Base-by-base conservation (phyloP, 2,329 filamentous ascomycete genomes). In the Calonectria multiphialidica region DNA sequence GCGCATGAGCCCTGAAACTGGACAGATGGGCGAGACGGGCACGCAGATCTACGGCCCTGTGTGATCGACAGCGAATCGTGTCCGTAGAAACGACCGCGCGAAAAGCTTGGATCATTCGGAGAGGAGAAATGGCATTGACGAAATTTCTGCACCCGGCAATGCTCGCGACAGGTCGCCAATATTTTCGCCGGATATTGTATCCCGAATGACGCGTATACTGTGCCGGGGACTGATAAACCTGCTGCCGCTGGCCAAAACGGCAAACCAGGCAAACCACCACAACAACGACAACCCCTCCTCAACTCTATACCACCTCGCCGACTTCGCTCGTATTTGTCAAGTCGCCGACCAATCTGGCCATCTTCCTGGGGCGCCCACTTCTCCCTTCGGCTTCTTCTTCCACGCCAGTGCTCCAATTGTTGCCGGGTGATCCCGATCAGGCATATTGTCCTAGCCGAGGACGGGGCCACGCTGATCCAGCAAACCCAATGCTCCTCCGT, bases 151-250 rank as follows among this genome's bases (percentile, higher is more conserved):
- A 16, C 23, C n/a, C 35, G 35, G 50, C 40, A 66, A 37, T 40
- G 16, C 25, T 59, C 55, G 40, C 45, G 50, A 47, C 53, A 28
- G 33, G 13, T 37, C 45, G 18, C 6, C 15, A 44, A 23, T 16
- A 35, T 23, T 21, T 21, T 57, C 30, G 21, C 49, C 37, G 37
- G 49, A 35, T 42, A 25, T 37, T 23, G 37, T 57, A 44, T 59
- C 33, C 65, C 50, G 65, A 57, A 49, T 59, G 50, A 47, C 40
- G 63, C 47, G 53, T 55, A 49, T 33, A 49, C 50, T n/a, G 35
- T 21, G 10, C 13, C 28, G 42, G 21, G 21, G 21, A 15, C 33
- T 15, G 13, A 40, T 40, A 10, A 23, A 37, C 15, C 8, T 30
- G 18, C 28, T 30, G 10, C 28, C 16, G 30, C 30, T 53, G 49